Conservation (phyloP, 2,329 filamentous ascomycete species). For the Hirsutella minnesotensis region DNA sequence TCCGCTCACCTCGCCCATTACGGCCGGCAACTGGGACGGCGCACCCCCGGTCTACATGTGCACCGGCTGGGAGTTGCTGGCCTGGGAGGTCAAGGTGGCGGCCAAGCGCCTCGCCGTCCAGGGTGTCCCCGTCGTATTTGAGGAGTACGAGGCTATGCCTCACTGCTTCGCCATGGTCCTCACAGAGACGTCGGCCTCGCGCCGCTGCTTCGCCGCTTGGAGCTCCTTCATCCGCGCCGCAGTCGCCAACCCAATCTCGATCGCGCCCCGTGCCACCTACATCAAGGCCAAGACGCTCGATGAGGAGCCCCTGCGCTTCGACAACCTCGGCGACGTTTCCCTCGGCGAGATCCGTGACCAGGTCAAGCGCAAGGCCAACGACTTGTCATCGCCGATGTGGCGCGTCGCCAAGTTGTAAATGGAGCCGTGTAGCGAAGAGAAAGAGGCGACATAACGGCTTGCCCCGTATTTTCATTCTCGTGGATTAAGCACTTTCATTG, state of each 20-base stretch:
- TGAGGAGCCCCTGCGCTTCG: conserved; percentile 33
- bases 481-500: too few species aligned
- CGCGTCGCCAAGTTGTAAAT: conserved; percentile 17
- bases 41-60: conserved; percentile 56
- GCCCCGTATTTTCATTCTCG: too few species aligned
- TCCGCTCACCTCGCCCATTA: conserved; percentile 55
- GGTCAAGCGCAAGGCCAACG: conserved; percentile 17
- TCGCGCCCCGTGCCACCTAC: conserved; percentile 28
- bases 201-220: conserved; percentile 43
- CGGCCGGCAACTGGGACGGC: conserved; percentile 45
- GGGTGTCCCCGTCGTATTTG: conserved; percentile 50
- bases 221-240: conserved; percentile 39
- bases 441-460: too few species aligned
- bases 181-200: conserved; percentile 28
- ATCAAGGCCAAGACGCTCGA: conserved; percentile 39
- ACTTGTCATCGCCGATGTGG: background rate
- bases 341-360: conserved; percentile 30
- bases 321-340: conserved; percentile 27
- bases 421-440: too few species aligned
- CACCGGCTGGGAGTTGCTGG: conserved; percentile 59
- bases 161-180: conserved; percentile 58
- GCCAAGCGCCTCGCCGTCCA: conserved; percentile 43
- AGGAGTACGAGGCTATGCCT: conserved; percentile 72
- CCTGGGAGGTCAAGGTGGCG: conserved; percentile 53
- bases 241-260: conserved; percentile 19